phyloP scores from a whole-genome alignment of 139 green algal genomes.

The Raphidocelis subcapitata region DNA sequence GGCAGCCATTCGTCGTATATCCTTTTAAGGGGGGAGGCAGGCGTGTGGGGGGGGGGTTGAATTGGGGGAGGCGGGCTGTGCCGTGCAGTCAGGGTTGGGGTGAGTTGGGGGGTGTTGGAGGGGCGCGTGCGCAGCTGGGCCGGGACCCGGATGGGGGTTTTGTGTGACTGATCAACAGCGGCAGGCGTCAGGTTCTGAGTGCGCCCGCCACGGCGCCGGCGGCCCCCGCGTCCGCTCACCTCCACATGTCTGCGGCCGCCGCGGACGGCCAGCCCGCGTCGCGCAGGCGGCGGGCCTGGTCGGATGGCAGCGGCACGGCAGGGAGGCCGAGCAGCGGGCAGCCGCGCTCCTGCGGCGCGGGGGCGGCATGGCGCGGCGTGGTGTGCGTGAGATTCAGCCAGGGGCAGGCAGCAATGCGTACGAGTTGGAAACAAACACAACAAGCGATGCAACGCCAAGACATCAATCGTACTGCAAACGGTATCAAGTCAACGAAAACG shows the following conservation, averaged over 20 bases:
- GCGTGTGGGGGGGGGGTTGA: too few relatives aligned
- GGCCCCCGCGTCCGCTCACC: background rate
- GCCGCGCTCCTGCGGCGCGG: constrained; percentile 45
- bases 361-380: background rate
- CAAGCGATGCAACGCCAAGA: too few relatives aligned
- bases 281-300: constrained; percentile 57
- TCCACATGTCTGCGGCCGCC: constrained; percentile 16
- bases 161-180: background rate
- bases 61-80: too few relatives aligned
- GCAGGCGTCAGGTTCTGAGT: background rate
- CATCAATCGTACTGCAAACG: too few relatives aligned
- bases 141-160: background rate
- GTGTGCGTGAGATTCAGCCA: too few relatives aligned
- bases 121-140: too few relatives aligned
- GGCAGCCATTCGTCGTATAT: constrained; percentile 7
- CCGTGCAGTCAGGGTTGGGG: too few relatives aligned
- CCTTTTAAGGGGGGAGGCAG: background rate
- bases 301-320: constrained; percentile 48
- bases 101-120: too few relatives aligned
- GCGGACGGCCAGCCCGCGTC: constrained; percentile 18
- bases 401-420: too few relatives aligned
- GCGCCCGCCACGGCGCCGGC: background rate
- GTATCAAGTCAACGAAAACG: too few relatives aligned
- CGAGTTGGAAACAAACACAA: too few relatives aligned
- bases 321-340: constrained; percentile 78